Evolutionary conservation across 1,139 yeast genomes (phyloP).

Genomic region (Suhomyces choctaworum): DNA sequence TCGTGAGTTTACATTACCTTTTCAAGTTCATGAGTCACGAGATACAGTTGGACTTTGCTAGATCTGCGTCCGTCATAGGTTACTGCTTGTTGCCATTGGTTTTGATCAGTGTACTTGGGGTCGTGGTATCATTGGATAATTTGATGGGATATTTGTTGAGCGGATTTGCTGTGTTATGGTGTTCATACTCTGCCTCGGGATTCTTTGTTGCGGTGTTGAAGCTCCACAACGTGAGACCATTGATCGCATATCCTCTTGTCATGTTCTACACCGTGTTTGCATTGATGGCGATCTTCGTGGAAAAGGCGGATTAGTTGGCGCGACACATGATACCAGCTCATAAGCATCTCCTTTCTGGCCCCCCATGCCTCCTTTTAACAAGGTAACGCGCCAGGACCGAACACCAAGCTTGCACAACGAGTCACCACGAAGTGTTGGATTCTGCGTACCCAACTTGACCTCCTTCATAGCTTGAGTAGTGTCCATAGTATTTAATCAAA

Average conservation of each 20-base stretch:
- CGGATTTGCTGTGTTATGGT: slow-evolving; percentile 79
- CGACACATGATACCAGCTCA: too few species aligned
- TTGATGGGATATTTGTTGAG: slow-evolving; percentile 71
- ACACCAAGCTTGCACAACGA: too few species aligned
- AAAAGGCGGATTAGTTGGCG: slow-evolving; percentile 29
- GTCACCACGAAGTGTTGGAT: too few species aligned
- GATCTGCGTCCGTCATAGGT: slow-evolving; percentile 91
- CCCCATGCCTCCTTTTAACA: too few species aligned
- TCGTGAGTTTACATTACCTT: slow-evolving; percentile 76
- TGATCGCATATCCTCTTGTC: slow-evolving; percentile 91
- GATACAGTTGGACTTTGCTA: slow-evolving; percentile 60
- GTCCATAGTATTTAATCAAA: too few species aligned
- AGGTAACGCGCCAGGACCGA: too few species aligned
- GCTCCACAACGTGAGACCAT: slow-evolving; percentile 79
- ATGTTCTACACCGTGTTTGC: slow-evolving; percentile 95
- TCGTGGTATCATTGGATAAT: slow-evolving; percentile 69
- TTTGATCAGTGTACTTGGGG: slow-evolving; percentile 72
- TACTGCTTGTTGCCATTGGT: slow-evolving; percentile 92
- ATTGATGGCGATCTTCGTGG: slow-evolving; percentile 90
- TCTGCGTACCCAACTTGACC: too few species aligned
- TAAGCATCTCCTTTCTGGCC: too few species aligned
- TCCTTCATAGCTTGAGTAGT: too few species aligned
- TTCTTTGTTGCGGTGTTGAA: slow-evolving; percentile 85
- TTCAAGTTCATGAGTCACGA: slow-evolving; percentile 80
- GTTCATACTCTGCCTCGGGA: slow-evolving; percentile 92